Conservation (phyloP, 2,329 filamentous ascomycete genomes). For the Pseudocercospora fuligena region DNA sequence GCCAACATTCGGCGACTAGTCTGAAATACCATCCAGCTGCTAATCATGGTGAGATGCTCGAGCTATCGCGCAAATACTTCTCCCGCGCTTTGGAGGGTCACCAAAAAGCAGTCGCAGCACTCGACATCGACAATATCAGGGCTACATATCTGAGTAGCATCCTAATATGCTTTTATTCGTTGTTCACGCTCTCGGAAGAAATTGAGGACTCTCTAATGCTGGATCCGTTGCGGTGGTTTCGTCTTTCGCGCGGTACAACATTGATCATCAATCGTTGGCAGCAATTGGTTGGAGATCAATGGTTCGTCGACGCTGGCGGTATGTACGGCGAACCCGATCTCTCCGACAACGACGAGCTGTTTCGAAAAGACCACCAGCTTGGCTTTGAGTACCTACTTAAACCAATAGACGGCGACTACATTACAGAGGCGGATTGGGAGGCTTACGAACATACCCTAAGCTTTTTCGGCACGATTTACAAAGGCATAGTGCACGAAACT, state of each 20-base stretch:
- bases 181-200: slow-evolving; percentile 30
- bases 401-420: slow-evolving; percentile 23
- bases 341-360: slow-evolving; percentile 21
- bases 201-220: slow-evolving; percentile 18
- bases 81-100: slow-evolving; percentile 33
- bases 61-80: slow-evolving; percentile 29
- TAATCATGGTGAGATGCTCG: slow-evolving; percentile 27
- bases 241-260: slow-evolving; percentile 27
- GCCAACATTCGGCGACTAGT: slow-evolving; percentile 1
- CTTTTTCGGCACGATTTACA: slow-evolving; percentile 36
- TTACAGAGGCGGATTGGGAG: slow-evolving; percentile 26
- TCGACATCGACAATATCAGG: slow-evolving; percentile 27
- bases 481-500: slow-evolving; percentile 22
- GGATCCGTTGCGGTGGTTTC: slow-evolving; percentile 31
- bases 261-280: slow-evolving; percentile 24
- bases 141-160: slow-evolving; percentile 29
- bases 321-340: slow-evolving; percentile 30
- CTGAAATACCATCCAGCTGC: background rate
- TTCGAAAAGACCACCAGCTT: slow-evolving; percentile 18
- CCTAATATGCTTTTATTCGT: slow-evolving; percentile 29
- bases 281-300: slow-evolving; percentile 16
- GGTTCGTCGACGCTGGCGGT: slow-evolving; percentile 26
- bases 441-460: slow-evolving; percentile 30
- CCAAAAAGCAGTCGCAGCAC: slow-evolving; percentile 23
- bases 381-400: slow-evolving; percentile 27